Evolutionary conservation across 192 early-diverging fungal species (phyloP), one percentile per base, ranked within the genome.

Genomic region (Coemansia biformis): DNA sequence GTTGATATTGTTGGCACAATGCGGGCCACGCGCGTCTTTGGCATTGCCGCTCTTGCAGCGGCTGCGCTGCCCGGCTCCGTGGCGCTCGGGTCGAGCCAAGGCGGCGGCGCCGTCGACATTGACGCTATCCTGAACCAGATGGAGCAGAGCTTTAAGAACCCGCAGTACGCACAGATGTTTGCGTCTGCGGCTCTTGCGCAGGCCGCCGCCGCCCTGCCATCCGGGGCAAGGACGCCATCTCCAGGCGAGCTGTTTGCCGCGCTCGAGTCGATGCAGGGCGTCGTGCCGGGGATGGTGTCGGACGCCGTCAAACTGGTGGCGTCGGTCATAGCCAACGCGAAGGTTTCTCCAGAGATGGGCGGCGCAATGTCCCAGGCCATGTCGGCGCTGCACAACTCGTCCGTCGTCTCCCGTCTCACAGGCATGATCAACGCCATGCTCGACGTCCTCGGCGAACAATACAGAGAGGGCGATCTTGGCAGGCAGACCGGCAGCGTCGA

Each of bases 391-490:
- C 47, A 38, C 21, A n/a, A 48, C 47, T 29, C 47, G 10, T 48
- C 47, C 17, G 47, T 38, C 11, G 16, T 48, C n/a, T 48, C 47
- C 21, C 47, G 47, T 8, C 10, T 48, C 18, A 38, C 14, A 19
- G 22, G 11, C 14, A 37, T 48, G 34, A 4, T 48, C 2, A 24
- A 22, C 23, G 24, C 24, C 18, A 4, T 48, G 34, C 15, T 48
- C 15, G 14, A 48, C 33, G 29, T 38, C 4, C 7, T 48, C 18
- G 15, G 16, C 0, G 39, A 26, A 5, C 29, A 57, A 1, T 33
- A 46, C 10, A 30, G 42, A 14, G 54, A 48, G 0, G 54, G 46
- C 0, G 33, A 48, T 7, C 41, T 47, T 47, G 54, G 54, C 18
- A 41, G 16, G 2, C 46, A 45, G n/a, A 57, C 54, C 7, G 45